Base-by-base conservation (phyloP, 2,329 filamentous ascomycete species). In the Ceratocystis papillata region DNA sequence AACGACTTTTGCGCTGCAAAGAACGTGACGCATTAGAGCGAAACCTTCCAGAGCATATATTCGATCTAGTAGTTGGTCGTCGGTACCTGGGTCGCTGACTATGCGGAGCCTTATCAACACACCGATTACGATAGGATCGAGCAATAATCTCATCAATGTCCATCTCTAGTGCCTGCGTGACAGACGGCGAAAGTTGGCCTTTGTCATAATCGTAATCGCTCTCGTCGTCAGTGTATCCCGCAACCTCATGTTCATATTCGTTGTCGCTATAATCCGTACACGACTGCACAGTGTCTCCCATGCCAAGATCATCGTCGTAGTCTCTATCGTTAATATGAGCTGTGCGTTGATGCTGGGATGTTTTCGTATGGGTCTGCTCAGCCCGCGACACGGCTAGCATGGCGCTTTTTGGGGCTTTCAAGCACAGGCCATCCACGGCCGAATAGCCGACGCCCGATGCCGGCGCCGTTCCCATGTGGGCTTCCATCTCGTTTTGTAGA, bases 111-210 rank as follows among this genome's bases (percentile, higher is more conserved):
- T 44, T 28, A 12, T 53, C 45, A 15, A 28, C 20, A 15, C 57
- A n/a, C 3, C 63, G 37, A 25, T 55, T 61, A n/a, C 57, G 37
- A 33, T 65, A 65, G 12, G 59, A 53, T 8, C 55, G 28, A 7
- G 65, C 59, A 55, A 66, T 66, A n/a, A 66, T 53, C 20, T 66
- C 65, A 33, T 66, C 65, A 30, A 66, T 62, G 44, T 66, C 65
- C 65, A 66, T 66, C 5, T 66, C 65, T 20, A 66, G 25, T 6
- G 65, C 59, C 25, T 66, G 59, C 6, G 65, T 66, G n/a, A 45
- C 59, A 30, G 65, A 66, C 12, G 65, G 65, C 20, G 61, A 63
- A 17, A 57, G 53, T 15, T 15, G 8, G 37, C 61, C 61, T 8
- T 28, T 30, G n/a, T 63, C 37, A 45, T 46, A 63, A 22, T 50